A percentile compares a stretch with the other conserved stretches of the same genome.
These are phyloP conservation scores for Iris macrosiphon DNA, from an alignment of 106 monocot species.

Conservation along the genomic window DNA sequence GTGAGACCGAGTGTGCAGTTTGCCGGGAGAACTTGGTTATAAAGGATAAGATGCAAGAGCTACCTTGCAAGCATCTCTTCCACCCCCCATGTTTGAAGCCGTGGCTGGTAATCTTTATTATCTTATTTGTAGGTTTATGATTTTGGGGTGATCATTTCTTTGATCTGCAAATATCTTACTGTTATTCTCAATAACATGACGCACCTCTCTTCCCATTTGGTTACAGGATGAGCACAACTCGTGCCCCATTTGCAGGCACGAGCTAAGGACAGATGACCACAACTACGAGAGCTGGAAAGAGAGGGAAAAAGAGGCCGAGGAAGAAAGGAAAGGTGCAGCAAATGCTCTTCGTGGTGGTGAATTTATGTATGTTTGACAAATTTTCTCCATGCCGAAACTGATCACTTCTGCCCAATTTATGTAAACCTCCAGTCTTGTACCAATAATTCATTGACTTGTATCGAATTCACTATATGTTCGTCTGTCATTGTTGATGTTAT, in stretches of 20 bases:
- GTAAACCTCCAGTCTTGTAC: too few species aligned
- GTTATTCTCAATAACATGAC: neutral
- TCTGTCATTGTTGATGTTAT: too few species aligned
- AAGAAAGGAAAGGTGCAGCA: conserved; percentile 65
- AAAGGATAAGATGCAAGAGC: conserved; percentile 92
- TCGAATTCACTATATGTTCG: too few species aligned
- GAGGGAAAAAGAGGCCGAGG: conserved; percentile 67
- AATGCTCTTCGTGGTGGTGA: conserved; percentile 88
- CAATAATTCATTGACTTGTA: too few species aligned
- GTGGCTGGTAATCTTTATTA: conserved; percentile 70
- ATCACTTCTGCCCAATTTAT: too few species aligned
- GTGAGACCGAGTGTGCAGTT: conserved; percentile 81
- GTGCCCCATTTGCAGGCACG: conserved; percentile 85
- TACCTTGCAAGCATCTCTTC: conserved; percentile 97
- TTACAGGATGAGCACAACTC: conserved; percentile 91
- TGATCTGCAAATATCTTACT: neutral
- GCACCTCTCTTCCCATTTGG: neutral
- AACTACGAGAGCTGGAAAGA: conserved; percentile 96
- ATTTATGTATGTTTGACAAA: conserved; percentile 82
- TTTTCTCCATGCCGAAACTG: neutral
- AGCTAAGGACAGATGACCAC: conserved; percentile 90
- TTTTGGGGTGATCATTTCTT: neutral
- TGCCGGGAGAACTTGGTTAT: conserved; percentile 76
- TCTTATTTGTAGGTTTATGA: too few species aligned
- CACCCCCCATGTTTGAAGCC: conserved; percentile 94